Percentiles rank a stretch among this genome's conserved stretches.
These are phyloP conservation scores for Flueggea neowawraea DNA, from an alignment of 441 rosid genomes.

Conservation along the genomic window DNA sequence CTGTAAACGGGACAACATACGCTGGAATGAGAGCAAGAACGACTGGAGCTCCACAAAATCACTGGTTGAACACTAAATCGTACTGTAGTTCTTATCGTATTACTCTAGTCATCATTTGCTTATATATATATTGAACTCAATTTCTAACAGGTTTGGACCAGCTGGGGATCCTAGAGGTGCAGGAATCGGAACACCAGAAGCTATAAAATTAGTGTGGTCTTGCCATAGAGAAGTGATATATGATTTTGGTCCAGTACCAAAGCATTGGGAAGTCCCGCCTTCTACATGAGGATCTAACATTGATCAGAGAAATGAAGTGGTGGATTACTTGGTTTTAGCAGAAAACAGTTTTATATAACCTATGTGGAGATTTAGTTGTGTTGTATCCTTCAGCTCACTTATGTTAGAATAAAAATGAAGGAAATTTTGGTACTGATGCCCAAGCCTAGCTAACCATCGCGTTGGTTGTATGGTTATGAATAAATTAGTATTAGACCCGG, in stretches of 20 bases:
- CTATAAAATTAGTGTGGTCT: conserved; percentile 98
- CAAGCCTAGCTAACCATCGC: too few species aligned
- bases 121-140: not conserved
- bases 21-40: conserved; percentile 97
- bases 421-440: not conserved
- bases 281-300: conserved; percentile 45
- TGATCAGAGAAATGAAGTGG: not conserved
- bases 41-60: conserved; percentile 99
- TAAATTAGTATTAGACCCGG: too few species aligned
- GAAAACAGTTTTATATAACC: too few species aligned
- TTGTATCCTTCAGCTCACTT: not conserved
- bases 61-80: conserved; percentile 49
- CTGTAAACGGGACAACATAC: conserved; percentile 95
- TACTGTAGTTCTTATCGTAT: not conserved
- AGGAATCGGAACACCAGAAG: conserved; percentile 98
- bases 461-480: too few species aligned
- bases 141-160: conserved; percentile 80
- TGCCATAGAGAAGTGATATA: conserved; percentile 95
- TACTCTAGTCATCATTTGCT: not conserved
- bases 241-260: conserved; percentile 79
- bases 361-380: too few species aligned
- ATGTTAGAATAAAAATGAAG: conserved; percentile 7
- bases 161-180: conserved; percentile 99
- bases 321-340: too few species aligned
- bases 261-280: conserved; percentile 76